A percentile compares a stretch with the other conserved stretches of the same genome.
Evolutionary conservation across 2,329 filamentous ascomycete species (phyloP).

Genomic region (Claviceps fusiformis): DNA sequence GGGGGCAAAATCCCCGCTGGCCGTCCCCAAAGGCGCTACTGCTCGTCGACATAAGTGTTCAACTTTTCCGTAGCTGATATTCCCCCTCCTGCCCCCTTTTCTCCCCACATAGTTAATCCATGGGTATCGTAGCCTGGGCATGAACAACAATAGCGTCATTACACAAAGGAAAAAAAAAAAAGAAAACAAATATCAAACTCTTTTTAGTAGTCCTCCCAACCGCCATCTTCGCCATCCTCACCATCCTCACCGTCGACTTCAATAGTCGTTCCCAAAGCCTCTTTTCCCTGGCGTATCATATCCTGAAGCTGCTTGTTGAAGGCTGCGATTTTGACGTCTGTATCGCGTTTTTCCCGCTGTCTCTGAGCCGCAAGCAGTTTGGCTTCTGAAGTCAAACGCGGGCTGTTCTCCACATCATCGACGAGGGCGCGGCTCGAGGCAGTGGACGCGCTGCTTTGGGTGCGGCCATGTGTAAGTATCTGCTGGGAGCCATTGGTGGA

Average conservation of each 20-base stretch:
- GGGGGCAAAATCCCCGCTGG: neutral
- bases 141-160: neutral
- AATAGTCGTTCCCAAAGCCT: conserved; percentile 65
- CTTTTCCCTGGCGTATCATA: conserved; percentile 80
- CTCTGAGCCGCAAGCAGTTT: conserved; percentile 60
- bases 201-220: conserved; percentile 15
- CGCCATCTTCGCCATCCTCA: conserved; percentile 33
- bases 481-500: conserved; percentile 6
- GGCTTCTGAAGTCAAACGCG: conserved; percentile 50
- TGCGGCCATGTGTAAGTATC: conserved; percentile 25
- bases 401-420: conserved; percentile 23
- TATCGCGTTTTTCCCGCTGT: conserved; percentile 59
- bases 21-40: neutral
- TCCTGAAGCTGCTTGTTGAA: conserved; percentile 69
- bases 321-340: conserved; percentile 64
- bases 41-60: neutral
- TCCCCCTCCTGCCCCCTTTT: neutral
- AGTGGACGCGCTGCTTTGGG: conserved; percentile 30
- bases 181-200: neutral
- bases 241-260: conserved; percentile 45
- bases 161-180: neutral
- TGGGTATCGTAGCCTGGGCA: conserved; percentile 5
- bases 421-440: conserved; percentile 19
- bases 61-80: neutral
- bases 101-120: neutral